A percentile compares a stretch with the other conserved stretches of the same genome.
phyloP scores from a whole-genome alignment of 1,284 basidiomycete genomes.

The Uromyces viciae-fabae region DNA sequence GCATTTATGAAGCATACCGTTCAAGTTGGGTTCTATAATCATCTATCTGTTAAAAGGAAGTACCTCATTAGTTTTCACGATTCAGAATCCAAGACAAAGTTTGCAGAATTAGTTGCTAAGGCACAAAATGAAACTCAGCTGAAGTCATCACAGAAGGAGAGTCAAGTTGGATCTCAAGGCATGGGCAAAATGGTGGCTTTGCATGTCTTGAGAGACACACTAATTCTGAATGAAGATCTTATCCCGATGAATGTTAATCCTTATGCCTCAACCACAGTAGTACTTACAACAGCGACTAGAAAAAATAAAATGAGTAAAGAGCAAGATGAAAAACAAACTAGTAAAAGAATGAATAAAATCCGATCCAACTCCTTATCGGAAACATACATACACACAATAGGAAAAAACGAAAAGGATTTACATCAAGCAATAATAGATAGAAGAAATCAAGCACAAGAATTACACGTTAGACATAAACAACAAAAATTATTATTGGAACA shows the following conservation, averaged over 20 bases:
- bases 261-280: conserved; percentile 46
- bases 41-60: conserved; percentile 66
- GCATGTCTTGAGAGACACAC: conserved; percentile 73
- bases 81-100: conserved; percentile 66
- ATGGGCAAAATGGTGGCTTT: conserved; percentile 71
- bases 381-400: conserved; percentile 48
- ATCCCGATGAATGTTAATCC: conserved; percentile 45
- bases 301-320: conserved; percentile 45
- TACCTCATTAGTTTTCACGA: conserved; percentile 84
- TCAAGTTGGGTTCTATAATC: conserved; percentile 76
- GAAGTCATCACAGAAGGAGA: neutral
- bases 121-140: conserved; percentile 61
- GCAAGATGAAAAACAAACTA: neutral
- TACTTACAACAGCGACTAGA: no score
- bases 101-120: conserved; percentile 65
- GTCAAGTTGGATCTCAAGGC: conserved; percentile 35
- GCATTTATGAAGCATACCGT: conserved; percentile 91
- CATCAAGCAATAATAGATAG: conserved; percentile 14
- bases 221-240: conserved; percentile 60
- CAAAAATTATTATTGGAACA: conserved; percentile 19
- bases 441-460: conserved; percentile 13
- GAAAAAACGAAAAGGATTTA: conserved; percentile 16
- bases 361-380: conserved; percentile 51
- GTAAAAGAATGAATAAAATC: conserved; percentile 24
- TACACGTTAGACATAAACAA: conserved; percentile 16